Base-by-base conservation (phyloP, 164 flowering plant genomes). In the Nelumbo lutea region DNA sequence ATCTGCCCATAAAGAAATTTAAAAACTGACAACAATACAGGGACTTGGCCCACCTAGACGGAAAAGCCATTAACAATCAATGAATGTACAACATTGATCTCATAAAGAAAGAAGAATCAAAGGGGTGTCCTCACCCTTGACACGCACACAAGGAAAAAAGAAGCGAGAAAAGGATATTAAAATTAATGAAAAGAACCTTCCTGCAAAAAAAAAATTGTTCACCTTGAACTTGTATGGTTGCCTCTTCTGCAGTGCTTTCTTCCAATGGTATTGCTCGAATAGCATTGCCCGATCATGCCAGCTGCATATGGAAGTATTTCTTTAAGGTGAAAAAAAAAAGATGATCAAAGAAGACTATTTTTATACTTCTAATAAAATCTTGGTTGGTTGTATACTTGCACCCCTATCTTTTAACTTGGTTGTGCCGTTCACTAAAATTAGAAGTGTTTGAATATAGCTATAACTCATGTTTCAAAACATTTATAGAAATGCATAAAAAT, bases 221-320 rank as follows among this genome's bases (percentile, higher is more conserved):
- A 93, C 98, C 91, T 70, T 71, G 71, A 89, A 93, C 69, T 89
- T 68, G 66, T 93, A 88, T 1, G 89, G 89, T 76, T 90, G 72
- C 39, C 78, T 78, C 81, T 87, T 85, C 62, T 77, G 62, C 83
- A 78, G 73, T 42, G 98, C 96, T 78, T 90, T 83, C 82, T 91
- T 90, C 98, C 97, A 90, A 76, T 93, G 98, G 69, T 90, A 77
- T 14, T 93, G 97, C 82, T 91, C 98, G 66, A 79, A 87, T 40
- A 88, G 45, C 87, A 90, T 85, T 9, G 94, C 96, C 68, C 82
- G 82, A 77, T 93, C 98, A 83, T 90, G 97, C 90, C 92, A 93
- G 66, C 98, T 93, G 86, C 83, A 86, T n/a, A 66, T 11, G 38
- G 47, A 40, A 53, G 57, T n/a, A 61, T 15, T 65, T 45, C 45